Evolutionary conservation across 805 yeast species (phyloP), one percentile per base, ranked within the genome.

Genomic region (Helenozyma rhizophorensis): DNA sequence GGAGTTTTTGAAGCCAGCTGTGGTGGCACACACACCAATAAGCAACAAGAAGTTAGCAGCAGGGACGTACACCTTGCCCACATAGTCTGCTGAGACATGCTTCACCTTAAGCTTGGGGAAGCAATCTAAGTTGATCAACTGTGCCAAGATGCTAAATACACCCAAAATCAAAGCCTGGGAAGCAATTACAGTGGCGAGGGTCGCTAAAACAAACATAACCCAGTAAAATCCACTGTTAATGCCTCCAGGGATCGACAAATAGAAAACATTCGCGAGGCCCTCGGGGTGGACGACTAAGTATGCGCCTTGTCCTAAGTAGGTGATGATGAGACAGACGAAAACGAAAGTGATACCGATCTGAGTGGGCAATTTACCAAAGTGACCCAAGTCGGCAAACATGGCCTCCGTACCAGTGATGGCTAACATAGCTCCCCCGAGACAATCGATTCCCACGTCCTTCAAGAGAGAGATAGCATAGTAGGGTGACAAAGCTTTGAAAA

Each of bases 341-440:
- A 74, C 78, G 36, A 73, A 59, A 2, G 65, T 36, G 27, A 74
- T 51, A 7, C 80, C 64, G 9, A 76, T 32, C 40, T 74, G 77
- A 28, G 74, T 61, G 1, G 81, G 71, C 4, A 58, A 41, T 16
- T 61, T 59, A 3, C 78, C 75, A 45, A 76, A 73, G 46, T 73
- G 79, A 4, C 80, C 76, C 31, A 76, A 60, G 51, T 77, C 82
- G 2, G 81, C 79, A 56, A 77, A 78, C 77, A 77, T 70, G 6
- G 82, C 80, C 42, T 77, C 83, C 4, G 73, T 60, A 21, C 83
- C 83, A 0, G 83, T 76, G 16, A 77, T 54, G 1, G 76, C 59
- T 27, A 77, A 65, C 72, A 76, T 67, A 3, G 74, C 72, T 4
- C 74, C 69, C 9, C 74, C 66, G 21, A 77, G 56, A 2, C 63